Evolutionary conservation across 2,329 filamentous ascomycete genomes (phyloP).

Genomic region (Fusarium hainanense): DNA sequence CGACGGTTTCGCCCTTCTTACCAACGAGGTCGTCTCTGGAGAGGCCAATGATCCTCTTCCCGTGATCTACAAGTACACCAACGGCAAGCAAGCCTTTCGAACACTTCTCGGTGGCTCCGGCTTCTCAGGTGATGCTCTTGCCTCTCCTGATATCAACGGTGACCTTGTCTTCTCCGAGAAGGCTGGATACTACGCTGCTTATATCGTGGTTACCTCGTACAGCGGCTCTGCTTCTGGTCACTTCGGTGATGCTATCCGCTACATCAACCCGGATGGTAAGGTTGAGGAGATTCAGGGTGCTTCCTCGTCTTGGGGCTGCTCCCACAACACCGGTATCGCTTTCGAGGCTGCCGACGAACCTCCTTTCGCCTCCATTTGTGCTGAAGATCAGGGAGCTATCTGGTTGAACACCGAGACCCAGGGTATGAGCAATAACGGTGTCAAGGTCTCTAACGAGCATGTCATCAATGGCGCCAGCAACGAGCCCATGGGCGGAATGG

Average conservation of each 20-base stretch:
- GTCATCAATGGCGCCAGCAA: conserved; percentile 68
- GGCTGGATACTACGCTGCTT: conserved; percentile 68
- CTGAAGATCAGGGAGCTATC: conserved; percentile 71
- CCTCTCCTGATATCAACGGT: conserved; percentile 70
- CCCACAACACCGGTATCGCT: conserved; percentile 73
- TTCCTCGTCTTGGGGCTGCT: conserved; percentile 69
- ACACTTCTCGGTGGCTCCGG: conserved; percentile 68
- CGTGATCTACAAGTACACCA: conserved; percentile 68
- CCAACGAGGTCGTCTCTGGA: conserved; percentile 65
- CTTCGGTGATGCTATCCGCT: conserved; percentile 64
- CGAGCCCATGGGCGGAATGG: conserved; percentile 71
- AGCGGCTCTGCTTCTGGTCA: conserved; percentile 64
- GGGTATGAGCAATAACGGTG: conserved; percentile 63
- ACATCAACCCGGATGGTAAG: conserved; percentile 61
- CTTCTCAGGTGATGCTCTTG: conserved; percentile 61
- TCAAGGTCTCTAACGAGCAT: conserved; percentile 72
- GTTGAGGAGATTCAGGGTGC: conserved; percentile 64
- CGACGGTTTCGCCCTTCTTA: conserved; percentile 72
- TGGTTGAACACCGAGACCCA: conserved; percentile 71
- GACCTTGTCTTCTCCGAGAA: conserved; percentile 69
- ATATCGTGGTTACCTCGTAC: conserved; percentile 71
- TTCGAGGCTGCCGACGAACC: conserved; percentile 68
- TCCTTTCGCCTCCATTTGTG: conserved; percentile 69
- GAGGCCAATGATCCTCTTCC: conserved; percentile 64
- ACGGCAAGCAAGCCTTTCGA: conserved; percentile 66